Base-by-base conservation (phyloP, 2,329 filamentous ascomycete genomes). In the Tolypocladium capitatum region DNA sequence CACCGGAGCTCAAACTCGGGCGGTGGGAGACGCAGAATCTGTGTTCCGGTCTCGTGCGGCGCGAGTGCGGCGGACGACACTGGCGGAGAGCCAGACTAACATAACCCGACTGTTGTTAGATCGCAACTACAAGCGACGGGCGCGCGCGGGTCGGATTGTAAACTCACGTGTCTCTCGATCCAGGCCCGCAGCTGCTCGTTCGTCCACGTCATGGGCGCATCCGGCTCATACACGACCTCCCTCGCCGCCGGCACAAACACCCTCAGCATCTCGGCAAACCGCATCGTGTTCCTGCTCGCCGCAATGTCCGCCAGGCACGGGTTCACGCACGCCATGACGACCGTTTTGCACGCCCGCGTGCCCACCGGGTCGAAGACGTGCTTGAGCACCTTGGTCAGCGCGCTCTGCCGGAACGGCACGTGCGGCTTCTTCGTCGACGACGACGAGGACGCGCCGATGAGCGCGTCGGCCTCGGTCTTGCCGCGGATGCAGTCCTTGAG, bases 401-500 rank as follows among this genome's bases (percentile, higher is more conserved):
- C 63, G 53, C 68, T 71, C 50, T 70, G 68, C 0, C 71, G 64
- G 51, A 71, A 74, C 0, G 71, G 71, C 0, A 74, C 60, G 46
- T 71, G 24, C 24, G 24, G 24, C 24, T n/a, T n/a, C n/a, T n/a
- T n/a, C n/a, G n/a, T n/a, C n/a, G n/a, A n/a, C n/a, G n/a, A n/a
- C n/a, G n/a, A n/a, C n/a, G n/a, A n/a, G 24, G 24, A 3, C 24
- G 24, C 24, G 24, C 24, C 24, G 61, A 56, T 45, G 60, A 48
- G 24, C 20, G 58, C 56, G 40, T 72, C 65, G 0, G 62, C 53
- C 32, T 63, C 56, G 0, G 67, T 66, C 35, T 68, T 66, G 1
- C 67, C 69, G 1, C 72, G 66, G 45, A 76, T 76, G 48, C 72
- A 76, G 52, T 75, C 73, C 50, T 76, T 75, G 2, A 76, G 63